Base-by-base conservation (phyloP, 805 yeast genomes). In the Scheffersomyces lignosus region DNA sequence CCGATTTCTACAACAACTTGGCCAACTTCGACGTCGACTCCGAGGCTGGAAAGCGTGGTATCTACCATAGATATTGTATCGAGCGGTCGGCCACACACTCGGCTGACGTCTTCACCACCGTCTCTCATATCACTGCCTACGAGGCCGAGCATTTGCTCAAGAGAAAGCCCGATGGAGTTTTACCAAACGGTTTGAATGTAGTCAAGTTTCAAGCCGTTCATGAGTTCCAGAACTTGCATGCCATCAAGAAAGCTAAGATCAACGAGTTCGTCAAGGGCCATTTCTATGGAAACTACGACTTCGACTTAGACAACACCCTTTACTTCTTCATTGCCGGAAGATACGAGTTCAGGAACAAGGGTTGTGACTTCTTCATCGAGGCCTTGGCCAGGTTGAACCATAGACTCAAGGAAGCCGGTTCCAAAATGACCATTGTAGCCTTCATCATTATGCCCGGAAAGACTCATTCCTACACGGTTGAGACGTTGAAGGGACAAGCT, bases 391-490 rank as follows among this genome's bases (percentile, higher is more conserved):
- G 99, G 49, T 76, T 91, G 56, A 91, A 91, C 66, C 91, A 91
- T 62, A 76, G 82, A 42, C 77, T 91, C 56, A 88, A 93, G 67
- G 81, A 79, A 39, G 64, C 79, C 4, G 87, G 87, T 28, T 85
- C 96, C 4, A 87, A 84, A 51, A 85, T 83, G 73, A 91, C 98
- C 0, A 93, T 91, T 15, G 97, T 91, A 29, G 98, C 98, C 8
- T 91, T 91, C 58, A 88, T 91, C 54, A 91, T 91, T 63, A 93
- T 93, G 98, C 99, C 99, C 3, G 98, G 97, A 13, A 80, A 82
- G 34, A 90, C 95, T 38, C 83, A 86, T 52, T 90, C 97, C 0
- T 91, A 88, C 64, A 93, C 98, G 2, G 95, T 89, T 22, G 98
- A 91, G 60, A 93, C 98, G 4, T 75, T 91, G 51, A 87, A 84